A percentile compares a stretch with the other conserved stretches of the same genome.
phyloP scores from a whole-genome alignment of 202 grass and related monocot genomes.

The Carex sylvatica region DNA sequence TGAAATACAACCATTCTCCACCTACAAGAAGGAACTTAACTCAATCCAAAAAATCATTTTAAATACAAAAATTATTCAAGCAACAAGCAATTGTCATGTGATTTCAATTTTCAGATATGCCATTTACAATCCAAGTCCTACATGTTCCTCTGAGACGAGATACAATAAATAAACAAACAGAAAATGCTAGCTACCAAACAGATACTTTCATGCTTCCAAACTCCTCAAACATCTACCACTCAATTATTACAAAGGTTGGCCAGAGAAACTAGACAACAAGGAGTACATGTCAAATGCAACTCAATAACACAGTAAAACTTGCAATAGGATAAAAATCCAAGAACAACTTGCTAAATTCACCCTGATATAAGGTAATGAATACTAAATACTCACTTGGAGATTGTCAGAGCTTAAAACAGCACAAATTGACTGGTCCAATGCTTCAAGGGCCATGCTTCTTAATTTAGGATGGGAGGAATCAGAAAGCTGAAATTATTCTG shows the following conservation, averaged over 20 bases:
- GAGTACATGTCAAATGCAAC: slow-evolving; percentile 7
- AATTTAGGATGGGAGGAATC: slow-evolving; percentile 74
- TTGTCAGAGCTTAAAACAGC: slow-evolving; percentile 87
- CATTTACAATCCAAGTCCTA: neutral
- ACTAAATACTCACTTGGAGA: slow-evolving; percentile 56
- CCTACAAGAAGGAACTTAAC: slow-evolving; percentile 36
- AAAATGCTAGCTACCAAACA: slow-evolving; percentile 9
- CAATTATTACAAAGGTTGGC: slow-evolving; percentile 19
- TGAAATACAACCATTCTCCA: slow-evolving; percentile 44
- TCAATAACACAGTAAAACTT: neutral
- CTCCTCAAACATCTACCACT: neutral
- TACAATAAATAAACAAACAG: slow-evolving; percentile 13
- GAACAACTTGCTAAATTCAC: neutral
- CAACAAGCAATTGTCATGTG: neutral
- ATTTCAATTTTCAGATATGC: neutral
- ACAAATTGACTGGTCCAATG: slow-evolving; percentile 96
- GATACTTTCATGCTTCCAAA: neutral
- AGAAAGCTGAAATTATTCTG: slow-evolving; percentile 49
- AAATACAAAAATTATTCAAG: neutral
- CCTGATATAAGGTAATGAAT: neutral
- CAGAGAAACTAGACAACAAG: slow-evolving; percentile 32
- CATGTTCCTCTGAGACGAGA: neutral
- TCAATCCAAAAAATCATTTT: slow-evolving; percentile 17
- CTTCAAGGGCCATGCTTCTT: slow-evolving; percentile 85
- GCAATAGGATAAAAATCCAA: neutral